Percentiles rank a stretch among this genome's conserved stretches.
These are phyloP conservation scores for Penicillium thymicola DNA, from an alignment of 2,329 filamentous ascomycete genomes.

Conservation along the genomic window DNA sequence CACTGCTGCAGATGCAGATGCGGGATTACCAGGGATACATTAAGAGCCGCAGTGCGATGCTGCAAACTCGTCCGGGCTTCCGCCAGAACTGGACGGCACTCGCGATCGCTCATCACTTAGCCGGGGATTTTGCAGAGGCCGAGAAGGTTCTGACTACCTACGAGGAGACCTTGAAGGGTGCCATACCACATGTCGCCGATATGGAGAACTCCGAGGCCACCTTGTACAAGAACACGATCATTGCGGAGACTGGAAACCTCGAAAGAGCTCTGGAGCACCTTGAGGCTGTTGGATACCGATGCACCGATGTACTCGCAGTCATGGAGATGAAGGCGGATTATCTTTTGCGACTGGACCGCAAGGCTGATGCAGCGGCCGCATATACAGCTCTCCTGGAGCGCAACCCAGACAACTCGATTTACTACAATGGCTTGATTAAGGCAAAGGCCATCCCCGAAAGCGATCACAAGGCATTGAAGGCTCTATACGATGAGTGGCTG, in stretches of 20 bases:
- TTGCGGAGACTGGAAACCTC: constrained; percentile 81
- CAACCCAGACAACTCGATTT: constrained; percentile 81
- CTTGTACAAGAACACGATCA: constrained; percentile 92
- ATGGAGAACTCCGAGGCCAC: constrained; percentile 91
- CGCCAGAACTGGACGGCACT: constrained; percentile 98
- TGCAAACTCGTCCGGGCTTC: constrained; percentile 75
- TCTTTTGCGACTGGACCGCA: constrained; percentile 70
- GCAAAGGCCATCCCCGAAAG: constrained; percentile 61
- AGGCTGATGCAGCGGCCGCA: constrained; percentile 75
- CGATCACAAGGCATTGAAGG: constrained; percentile 64
- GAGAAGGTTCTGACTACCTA: constrained; percentile 89
- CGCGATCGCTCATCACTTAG: constrained; percentile 85
- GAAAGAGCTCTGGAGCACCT: constrained; percentile 83
- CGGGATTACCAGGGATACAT: constrained; percentile 93
- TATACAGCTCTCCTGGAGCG: constrained; percentile 79
- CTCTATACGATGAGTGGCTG: constrained; percentile 78
- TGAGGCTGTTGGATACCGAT: constrained; percentile 70
- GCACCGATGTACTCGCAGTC: constrained; percentile 77
- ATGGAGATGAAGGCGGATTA: constrained; percentile 86
- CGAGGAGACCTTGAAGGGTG: constrained; percentile 84
- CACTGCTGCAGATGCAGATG: constrained; percentile 92
- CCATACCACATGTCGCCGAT: constrained; percentile 71
- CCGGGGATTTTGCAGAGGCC: constrained; percentile 79
- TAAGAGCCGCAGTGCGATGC: constrained; percentile 81
- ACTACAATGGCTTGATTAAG: constrained; percentile 75